A percentile compares a stretch with the other conserved stretches of the same genome.
Conservation (phyloP, 2,329 filamentous ascomycete genomes). For the Phyllosticta capitalensis region DNA sequence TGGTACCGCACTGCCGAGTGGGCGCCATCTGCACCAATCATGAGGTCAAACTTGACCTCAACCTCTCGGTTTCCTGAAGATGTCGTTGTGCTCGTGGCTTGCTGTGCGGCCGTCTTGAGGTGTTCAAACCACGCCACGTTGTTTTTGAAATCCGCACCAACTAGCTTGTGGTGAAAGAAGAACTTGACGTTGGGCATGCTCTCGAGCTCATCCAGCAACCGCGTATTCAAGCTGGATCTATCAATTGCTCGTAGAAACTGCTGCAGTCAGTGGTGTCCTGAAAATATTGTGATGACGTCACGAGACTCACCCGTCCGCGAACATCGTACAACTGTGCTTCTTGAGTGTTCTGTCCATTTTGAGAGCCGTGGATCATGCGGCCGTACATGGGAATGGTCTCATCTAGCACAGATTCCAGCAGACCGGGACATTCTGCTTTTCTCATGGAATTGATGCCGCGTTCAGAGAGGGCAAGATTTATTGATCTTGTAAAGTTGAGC, state of each 20-base stretch:
- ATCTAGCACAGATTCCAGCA: conserved; percentile 64
- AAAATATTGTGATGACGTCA: conserved; percentile 3
- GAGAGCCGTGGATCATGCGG: conserved; percentile 83
- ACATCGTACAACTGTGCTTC: conserved; percentile 83
- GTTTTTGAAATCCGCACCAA: conserved; percentile 71
- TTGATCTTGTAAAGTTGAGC: conserved; percentile 95
- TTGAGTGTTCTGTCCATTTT: conserved; percentile 59
- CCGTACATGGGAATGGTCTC: conserved; percentile 88
- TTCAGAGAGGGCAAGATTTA: conserved; percentile 91
- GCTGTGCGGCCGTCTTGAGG: conserved; percentile 18
- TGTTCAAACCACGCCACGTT: conserved; percentile 81
- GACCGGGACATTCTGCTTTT: conserved; percentile 53
- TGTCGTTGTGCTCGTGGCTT: conserved; percentile 14
- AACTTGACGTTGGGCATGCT: conserved; percentile 80
- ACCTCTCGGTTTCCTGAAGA: conserved; percentile 49
- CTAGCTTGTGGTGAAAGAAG: conserved; percentile 89
- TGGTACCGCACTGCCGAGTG: conserved; percentile 88
- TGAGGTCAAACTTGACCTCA: conserved; percentile 77
- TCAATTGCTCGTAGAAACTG: conserved; percentile 82
- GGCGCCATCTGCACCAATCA: conserved; percentile 91
- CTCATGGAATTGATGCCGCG: conserved; percentile 83
- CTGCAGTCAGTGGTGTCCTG: background rate
- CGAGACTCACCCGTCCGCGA: conserved; percentile 61
- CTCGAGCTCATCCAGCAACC: conserved; percentile 74
- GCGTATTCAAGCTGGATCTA: conserved; percentile 70